Conservation (phyloP, 345 rosid species). For the Salix dunnii region DNA sequence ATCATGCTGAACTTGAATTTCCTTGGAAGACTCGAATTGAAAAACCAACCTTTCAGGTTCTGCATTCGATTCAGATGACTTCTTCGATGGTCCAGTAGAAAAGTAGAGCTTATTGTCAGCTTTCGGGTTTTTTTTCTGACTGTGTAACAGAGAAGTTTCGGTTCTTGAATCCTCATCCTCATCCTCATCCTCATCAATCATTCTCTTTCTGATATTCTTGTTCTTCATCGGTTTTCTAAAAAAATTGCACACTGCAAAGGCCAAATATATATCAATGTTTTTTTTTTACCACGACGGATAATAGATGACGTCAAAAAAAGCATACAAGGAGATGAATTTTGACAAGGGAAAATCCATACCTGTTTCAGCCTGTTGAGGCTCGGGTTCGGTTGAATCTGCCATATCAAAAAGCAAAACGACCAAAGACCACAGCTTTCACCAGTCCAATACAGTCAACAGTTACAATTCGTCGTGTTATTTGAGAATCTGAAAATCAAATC, state of each 20-base stretch:
- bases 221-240: slow-evolving; percentile 66
- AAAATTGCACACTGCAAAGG: slow-evolving; percentile 63
- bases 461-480: background rate
- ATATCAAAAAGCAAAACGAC: slow-evolving; percentile 14
- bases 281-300: background rate
- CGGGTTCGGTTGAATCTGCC: slow-evolving; percentile 44
- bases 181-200: slow-evolving; percentile 47
- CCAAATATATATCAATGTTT: slow-evolving; percentile 6
- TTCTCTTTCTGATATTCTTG: slow-evolving; percentile 73
- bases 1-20: slow-evolving; percentile 82
- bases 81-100: slow-evolving; percentile 60
- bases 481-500: background rate
- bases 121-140: slow-evolving; percentile 48
- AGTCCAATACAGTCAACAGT: background rate
- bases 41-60: slow-evolving; percentile 43
- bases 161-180: slow-evolving; percentile 43
- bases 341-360: slow-evolving; percentile 20
- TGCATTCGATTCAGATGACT: slow-evolving; percentile 25
- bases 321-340: background rate
- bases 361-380: slow-evolving; percentile 40
- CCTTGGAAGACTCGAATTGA: slow-evolving; percentile 79
- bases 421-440: background rate
- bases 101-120: slow-evolving; percentile 60
- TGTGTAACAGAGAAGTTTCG: slow-evolving; percentile 43
- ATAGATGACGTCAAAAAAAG: background rate